Percentiles rank a stretch among this genome's conserved stretches.
These are phyloP conservation scores for Saturnispora halmiae DNA, from an alignment of 805 yeast species.

Conservation along the genomic window DNA sequence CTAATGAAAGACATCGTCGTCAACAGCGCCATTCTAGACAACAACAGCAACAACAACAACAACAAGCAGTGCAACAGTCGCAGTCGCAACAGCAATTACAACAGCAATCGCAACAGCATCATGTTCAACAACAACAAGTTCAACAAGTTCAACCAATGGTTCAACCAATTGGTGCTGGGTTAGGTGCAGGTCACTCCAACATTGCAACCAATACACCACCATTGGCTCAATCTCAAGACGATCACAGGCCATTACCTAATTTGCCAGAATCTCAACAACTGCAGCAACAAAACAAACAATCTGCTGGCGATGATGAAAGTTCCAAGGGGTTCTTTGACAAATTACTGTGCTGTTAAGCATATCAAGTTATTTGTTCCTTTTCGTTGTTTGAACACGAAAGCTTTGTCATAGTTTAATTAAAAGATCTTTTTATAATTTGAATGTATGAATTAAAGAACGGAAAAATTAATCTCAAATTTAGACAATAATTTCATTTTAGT, in stretches of 20 bases:
- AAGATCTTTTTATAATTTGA: too few relatives aligned
- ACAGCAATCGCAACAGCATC: slow-evolving; percentile 12
- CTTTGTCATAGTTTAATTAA: too few relatives aligned
- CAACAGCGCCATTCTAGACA: slow-evolving; percentile 30
- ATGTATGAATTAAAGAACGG: too few relatives aligned
- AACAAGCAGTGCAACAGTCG: slow-evolving; percentile 11
- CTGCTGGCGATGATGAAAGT: slow-evolving; percentile 16
- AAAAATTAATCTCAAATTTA: too few relatives aligned
- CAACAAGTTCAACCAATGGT: slow-evolving; percentile 7
- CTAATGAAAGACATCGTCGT: slow-evolving; percentile 42
- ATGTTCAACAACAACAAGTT: slow-evolving; percentile 12
- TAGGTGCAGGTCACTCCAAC: slow-evolving; percentile 9
- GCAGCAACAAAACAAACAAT: slow-evolving; percentile 21
- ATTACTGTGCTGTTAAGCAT: slow-evolving; percentile 14
- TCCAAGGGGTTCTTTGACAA: slow-evolving; percentile 24
- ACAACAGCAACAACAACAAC: slow-evolving; percentile 19
- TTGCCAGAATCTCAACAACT: slow-evolving; percentile 19
- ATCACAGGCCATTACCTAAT: slow-evolving; percentile 29
- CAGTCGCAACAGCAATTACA: slow-evolving; percentile 15
- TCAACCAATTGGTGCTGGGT: slow-evolving; percentile 14
- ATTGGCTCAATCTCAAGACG: slow-evolving; percentile 9
- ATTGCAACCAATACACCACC: slow-evolving; percentile 1
- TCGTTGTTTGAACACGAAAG: not conserved
- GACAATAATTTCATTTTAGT: too few relatives aligned
- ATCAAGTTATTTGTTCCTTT: not conserved